Base-by-base conservation (phyloP, 345 rosid genomes). In the Garcia nutans region DNA sequence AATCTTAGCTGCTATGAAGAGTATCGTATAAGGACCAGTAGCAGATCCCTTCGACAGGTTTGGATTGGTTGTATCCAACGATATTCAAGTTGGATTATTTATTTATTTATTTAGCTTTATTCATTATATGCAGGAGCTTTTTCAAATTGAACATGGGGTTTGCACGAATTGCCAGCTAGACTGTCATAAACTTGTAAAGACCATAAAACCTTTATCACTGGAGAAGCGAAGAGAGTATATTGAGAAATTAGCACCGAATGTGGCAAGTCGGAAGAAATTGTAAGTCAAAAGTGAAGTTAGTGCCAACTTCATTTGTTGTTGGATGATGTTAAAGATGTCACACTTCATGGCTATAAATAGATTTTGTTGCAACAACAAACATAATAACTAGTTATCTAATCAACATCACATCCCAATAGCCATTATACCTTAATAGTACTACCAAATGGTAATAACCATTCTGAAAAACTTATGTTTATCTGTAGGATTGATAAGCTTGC, bases 131-230 rank as follows among this genome's bases (percentile, higher is more conserved):
- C 89, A 95, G 99, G 97, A 89, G 81, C 97, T 95, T 84, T 95
- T 93, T 72, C 87, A 81, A 83, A 83, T 93, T 76, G 99, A 95
- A 76, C 90, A 85, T 80, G 99, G 98, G 23, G 68, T 91, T 50
- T 95, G 98, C 86, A 79, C 92, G 44, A 93, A 84, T 82, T 93
- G 99, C 85, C 89, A 82, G 59, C 79, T 95, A 77, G 94, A 95
- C 82, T 93, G 98, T 80, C 98, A 93, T 87, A 80, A 89, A 74
- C 92, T 95, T 73, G 96, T 93, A 74, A 85, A 82, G 78, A 79
- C 82, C 81, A 42, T 95, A 79, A 88, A 79, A 81, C 97, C 93
- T 69, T 87, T 95, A 81, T 83, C 97, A 5, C 23, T 87, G 84
- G 91, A 86, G 65, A 90, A 78, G 77, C 88, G 98, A 42, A 77